phyloP scores from a whole-genome alignment of 257 asterid species.

The Ilex aquifolium region DNA sequence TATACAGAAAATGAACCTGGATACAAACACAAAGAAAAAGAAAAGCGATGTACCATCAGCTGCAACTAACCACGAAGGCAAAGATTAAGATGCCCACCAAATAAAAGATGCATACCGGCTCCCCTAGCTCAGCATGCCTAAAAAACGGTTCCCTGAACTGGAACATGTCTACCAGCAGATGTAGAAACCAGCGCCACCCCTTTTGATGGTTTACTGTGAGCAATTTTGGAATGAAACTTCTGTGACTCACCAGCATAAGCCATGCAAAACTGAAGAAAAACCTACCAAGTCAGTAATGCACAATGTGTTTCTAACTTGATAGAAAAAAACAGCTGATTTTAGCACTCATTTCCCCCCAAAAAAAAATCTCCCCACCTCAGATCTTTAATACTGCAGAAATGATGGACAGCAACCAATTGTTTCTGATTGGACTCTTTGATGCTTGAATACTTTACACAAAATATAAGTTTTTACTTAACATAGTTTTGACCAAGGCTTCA shows the following conservation, averaged over 20 bases:
- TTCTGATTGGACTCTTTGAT: no score
- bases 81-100: not conserved
- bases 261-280: slow-evolving; percentile 81
- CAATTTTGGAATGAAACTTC: slow-evolving; percentile 94
- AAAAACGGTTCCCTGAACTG: slow-evolving; percentile 96
- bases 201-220: slow-evolving; percentile 83
- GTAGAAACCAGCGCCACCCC: slow-evolving; percentile 91
- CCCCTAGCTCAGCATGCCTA: slow-evolving; percentile 86
- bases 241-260: slow-evolving; percentile 93
- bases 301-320: no score
- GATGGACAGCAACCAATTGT: no score
- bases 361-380: no score
- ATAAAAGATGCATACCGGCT: slow-evolving; percentile 54
- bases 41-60: not conserved
- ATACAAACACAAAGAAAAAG: slow-evolving; percentile 6
- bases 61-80: not conserved
- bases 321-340: no score
- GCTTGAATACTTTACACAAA: no score
- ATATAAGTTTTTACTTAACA: no score
- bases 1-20: slow-evolving; percentile 79
- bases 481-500: no score
- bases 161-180: slow-evolving; percentile 76
- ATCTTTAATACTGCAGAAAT: no score
- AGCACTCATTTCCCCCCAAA: no score
- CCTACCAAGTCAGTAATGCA: slow-evolving; percentile 20